These are phyloP conservation scores for Blastocystis sp. DNA, from an alignment of 352 stramenopile genomes.

Conservation along the genomic window DNA sequence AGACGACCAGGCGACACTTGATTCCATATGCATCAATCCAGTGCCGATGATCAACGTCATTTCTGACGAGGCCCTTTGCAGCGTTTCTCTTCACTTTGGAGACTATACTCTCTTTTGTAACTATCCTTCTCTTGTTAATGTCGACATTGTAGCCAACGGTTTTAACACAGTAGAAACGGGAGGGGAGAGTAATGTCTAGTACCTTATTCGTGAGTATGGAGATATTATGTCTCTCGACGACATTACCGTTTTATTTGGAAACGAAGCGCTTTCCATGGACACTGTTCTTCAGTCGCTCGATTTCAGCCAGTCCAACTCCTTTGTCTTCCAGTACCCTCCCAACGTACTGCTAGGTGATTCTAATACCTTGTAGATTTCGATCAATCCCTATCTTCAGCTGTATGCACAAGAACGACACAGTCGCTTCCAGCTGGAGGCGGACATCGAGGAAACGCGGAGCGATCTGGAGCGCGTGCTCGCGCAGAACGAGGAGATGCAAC, in stretches of 20 bases:
- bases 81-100: constrained; percentile 18
- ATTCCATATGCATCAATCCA: constrained; percentile 1
- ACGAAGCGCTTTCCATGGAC: constrained; percentile 3
- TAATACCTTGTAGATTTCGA: neutral
- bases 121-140: neutral
- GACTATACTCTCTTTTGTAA: constrained; percentile 15
- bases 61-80: neutral
- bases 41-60: constrained; percentile 13
- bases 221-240: constrained; percentile 34
- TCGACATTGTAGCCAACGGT: constrained; percentile 28
- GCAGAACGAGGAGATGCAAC: neutral
- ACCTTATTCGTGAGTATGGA: constrained; percentile 30
- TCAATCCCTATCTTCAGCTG: constrained; percentile 10
- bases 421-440: constrained; percentile 10
- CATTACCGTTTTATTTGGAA: neutral
- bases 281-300: neutral
- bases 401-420: constrained; percentile 40
- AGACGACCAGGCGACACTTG: constrained; percentile 2
- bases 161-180: constrained; percentile 15
- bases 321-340: neutral
- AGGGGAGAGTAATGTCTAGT: neutral
- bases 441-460: neutral
- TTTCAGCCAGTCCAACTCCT: neutral
- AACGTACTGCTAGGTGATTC: neutral
- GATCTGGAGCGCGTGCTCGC: constrained; percentile 19